Conservation (phyloP, 805 yeast genomes). For the Zygoascus biomembranicola region DNA sequence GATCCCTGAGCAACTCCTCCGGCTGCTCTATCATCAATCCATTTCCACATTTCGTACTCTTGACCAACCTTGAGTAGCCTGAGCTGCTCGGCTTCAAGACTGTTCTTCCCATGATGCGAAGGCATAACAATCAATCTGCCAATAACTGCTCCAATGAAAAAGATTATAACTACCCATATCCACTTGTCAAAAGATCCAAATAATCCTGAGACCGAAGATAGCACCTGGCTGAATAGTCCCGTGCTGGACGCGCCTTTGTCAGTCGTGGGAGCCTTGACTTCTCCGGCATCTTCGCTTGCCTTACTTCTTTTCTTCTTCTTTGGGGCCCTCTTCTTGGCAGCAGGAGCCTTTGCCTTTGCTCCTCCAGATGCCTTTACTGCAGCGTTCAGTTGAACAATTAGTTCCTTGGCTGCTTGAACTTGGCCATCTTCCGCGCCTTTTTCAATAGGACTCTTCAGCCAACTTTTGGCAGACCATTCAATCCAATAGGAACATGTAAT, state of each 20-base stretch:
- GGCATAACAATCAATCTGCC: constrained; percentile 3
- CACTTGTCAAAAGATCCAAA: not conserved
- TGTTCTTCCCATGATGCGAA: constrained; percentile 1
- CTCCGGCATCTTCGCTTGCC: not conserved
- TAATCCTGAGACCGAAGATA: not conserved
- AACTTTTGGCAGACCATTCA: constrained; percentile 85
- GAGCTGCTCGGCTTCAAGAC: constrained; percentile 18
- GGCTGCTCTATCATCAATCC: constrained; percentile 45
- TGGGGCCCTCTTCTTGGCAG: constrained; percentile 6
- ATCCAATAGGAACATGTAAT: constrained; percentile 63
- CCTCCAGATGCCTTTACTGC: not conserved
- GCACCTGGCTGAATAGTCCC: not conserved
- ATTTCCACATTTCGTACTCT: constrained; percentile 62
- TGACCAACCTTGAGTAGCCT: constrained; percentile 32
- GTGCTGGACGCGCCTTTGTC: not conserved
- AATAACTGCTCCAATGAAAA: constrained; percentile 1
- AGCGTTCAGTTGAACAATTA: constrained; percentile 26
- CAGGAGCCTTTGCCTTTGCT: constrained; percentile 5
- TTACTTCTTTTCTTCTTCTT: constrained; percentile 6
- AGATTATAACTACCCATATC: not conserved
- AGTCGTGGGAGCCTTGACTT: not conserved
- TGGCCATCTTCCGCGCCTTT: constrained; percentile 80
- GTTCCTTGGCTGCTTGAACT: constrained; percentile 46
- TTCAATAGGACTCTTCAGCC: constrained; percentile 88
- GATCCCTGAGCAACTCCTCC: not conserved